Evolutionary conservation across 371 early-diverging fungal genomes (phyloP).

Genomic region (Massospora cicadina): DNA sequence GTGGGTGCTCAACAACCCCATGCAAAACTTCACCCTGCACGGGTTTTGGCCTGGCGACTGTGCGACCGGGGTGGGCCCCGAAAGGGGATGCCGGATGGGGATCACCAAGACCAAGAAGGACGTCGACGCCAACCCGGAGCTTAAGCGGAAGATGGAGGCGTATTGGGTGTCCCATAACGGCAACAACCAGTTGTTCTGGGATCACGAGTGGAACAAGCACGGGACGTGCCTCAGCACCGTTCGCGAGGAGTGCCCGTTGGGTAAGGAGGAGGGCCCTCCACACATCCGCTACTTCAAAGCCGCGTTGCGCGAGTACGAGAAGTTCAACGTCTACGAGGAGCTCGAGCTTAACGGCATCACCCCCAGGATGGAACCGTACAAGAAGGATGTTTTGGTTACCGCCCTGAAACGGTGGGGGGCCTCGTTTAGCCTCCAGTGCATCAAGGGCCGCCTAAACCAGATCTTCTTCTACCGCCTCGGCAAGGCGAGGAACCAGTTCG

Average conservation of each 20-base stretch:
- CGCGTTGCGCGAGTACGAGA: slow-evolving; percentile 25
- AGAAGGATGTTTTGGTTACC: too few species aligned
- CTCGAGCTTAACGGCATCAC: slow-evolving; percentile 32
- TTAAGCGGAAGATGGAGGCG: slow-evolving; percentile 33
- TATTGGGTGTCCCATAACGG: slow-evolving; percentile 60
- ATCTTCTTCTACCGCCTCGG: too few species aligned
- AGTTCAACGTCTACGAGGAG: slow-evolving; percentile 36
- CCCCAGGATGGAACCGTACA: too few species aligned
- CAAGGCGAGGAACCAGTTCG: too few species aligned
- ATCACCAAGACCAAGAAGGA: slow-evolving; percentile 25
- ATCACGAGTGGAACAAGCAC: slow-evolving; percentile 69
- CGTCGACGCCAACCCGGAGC: slow-evolving; percentile 18
- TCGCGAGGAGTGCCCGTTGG: slow-evolving; percentile 36
- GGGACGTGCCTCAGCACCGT: slow-evolving; percentile 54
- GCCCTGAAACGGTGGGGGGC: too few species aligned
- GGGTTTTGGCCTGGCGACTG: slow-evolving; percentile 71
- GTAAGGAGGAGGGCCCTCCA: slow-evolving; percentile 24
- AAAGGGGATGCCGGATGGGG: slow-evolving; percentile 39
- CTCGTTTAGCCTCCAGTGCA: too few species aligned
- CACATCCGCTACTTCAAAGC: slow-evolving; percentile 32
- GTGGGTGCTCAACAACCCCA: slow-evolving; percentile 29
- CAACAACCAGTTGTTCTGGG: slow-evolving; percentile 22
- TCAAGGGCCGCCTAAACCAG: too few species aligned
- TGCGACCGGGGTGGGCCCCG: slow-evolving; percentile 32
- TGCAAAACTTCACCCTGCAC: slow-evolving; percentile 39